Evolutionary conservation across 345 rosid species (phyloP), one percentile per base, ranked within the genome.

Genomic region (Eutrema heterophyllum): DNA sequence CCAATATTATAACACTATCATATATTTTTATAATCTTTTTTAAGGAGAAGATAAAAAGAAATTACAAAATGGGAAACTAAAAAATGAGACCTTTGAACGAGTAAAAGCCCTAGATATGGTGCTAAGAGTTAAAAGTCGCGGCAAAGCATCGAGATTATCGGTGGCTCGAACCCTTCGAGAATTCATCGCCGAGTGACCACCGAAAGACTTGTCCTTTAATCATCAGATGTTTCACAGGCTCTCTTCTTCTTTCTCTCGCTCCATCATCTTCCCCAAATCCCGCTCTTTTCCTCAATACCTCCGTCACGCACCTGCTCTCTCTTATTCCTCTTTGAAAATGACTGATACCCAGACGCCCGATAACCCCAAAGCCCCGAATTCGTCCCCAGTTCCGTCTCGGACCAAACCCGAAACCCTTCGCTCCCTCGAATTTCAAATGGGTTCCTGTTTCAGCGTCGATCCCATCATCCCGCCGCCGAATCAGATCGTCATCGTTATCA

Each of bases 401-500:
- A 71, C 76, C 55, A 86, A 81, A 51, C 80, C 68, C 5, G 96
- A 91, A 71, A 41, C 81, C 43, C 75, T 94, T 16, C 90, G 95
- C 9, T 86, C 93, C 59, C 87, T 94, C 11, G 97, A 94, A 70
- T 76, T 84, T 51, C 81, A 95, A 1, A 10, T 87, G 58, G 89
- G 90, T 11, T 84, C 87, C 13, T 65, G 84, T 5, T 89, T 94
- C 71, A 76, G 70, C 36, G 4, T 60, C 0, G 67, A 79, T 45
- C 89, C 95, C 0, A 74, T 80, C 30, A 33, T 57, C 73, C 95
- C 89, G 1, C 33, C 80, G 6, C 91, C 93, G 14, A 83, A 76
- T 36, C 93, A 96, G 57, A 51, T 91, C 72, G 58, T 94, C 62
- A 78, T 91, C 32, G 97, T 94, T 4, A 85, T 94, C 21, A 86